Evolutionary conservation across 768 basidiomycete genomes (phyloP), one percentile per base, ranked within the genome.

Genomic region (Boletus eberwhitei): DNA sequence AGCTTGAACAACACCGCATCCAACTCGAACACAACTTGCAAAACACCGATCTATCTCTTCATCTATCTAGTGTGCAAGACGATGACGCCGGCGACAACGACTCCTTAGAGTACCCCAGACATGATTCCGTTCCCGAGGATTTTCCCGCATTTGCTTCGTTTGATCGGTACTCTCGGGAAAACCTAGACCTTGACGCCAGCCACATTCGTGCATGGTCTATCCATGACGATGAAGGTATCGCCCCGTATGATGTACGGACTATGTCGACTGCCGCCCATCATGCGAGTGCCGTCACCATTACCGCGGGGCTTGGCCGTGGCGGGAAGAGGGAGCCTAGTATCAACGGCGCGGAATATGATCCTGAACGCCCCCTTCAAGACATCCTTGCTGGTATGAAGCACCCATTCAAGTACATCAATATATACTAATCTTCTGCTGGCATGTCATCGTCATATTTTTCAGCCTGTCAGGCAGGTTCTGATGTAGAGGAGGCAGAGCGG

Each of bases 221-320:
- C 63, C 77, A 88, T 47, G 78, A 81, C 52, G 86, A 88, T 5
- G 86, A 87, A 13, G 86, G 83, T 19, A 72, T 86, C 32, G 76
- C 80, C 58, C 86, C 87, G 0, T 89, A 84, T 59, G 81, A 78
- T 38, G 84, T 80, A 21, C 83, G 85, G 54, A 89, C 88, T 0
- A 70, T 91, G 54, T 93, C 90, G 0, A 95, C 93, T 0, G 84
- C 83, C 9, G 90, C 86, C 1, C 94, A 97, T 70, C 94, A 97
- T 71, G 93, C 91, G 24, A 91, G 88, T 59, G 91, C 84, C 3
- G 75, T 96, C 49, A 96, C 94, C 0, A 78, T 97, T 17, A 88
- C 81, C 49, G 90, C 92, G 4, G 93, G 94, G 1, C 78, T 96
- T 11, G 77, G 76, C 2, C 76, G 83, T 3, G 56, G 58, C 40